Base-by-base conservation (phyloP, 2,329 filamentous ascomycete genomes). In the Colletotrichum graminicola region DNA sequence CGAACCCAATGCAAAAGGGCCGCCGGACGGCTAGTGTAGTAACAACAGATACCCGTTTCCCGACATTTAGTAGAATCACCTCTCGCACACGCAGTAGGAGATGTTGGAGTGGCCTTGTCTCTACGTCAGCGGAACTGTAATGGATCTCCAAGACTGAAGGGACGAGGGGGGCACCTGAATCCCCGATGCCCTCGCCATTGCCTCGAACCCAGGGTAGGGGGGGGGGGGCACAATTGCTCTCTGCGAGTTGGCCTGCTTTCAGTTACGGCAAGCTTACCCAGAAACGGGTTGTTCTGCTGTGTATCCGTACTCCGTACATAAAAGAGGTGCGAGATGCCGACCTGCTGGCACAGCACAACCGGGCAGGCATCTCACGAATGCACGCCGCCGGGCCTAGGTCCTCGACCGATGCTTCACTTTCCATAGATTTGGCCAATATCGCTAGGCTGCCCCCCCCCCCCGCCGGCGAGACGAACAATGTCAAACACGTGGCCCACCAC, bases 221-320 rank as follows among this genome's bases (percentile, higher is more conserved):
- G 29, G 29, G 4, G 29, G 29, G 29, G 29, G 29, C 34, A 41
- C 56, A 21, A 23, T 47, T 23, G 54, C 34, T 21, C 56, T 47
- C 51, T 45, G 52, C 49, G 62, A 64, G 23, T 26, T 62, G 52
- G 60, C 5, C 52, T 12, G 11, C 29, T 55, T 34, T 34, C 10
- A 10, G 29, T 21, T 34, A 32, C 21, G 52, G 29, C 8, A 7
- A 16, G 52, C 3, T 18, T 23, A 16, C 14, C 8, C 45, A 23
- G 45, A 21, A 23, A 16, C 10, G 5, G 16, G 26, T 3, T 55
- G 21, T 34, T 34, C 10, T 34, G 29, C 34, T 16, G 54, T 21
- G 21, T 39, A n/a, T n/a, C n/a, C n/a, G n/a, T n/a, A n/a, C n/a
- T n/a, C n/a, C n/a, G n/a, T n/a, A 56, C 54, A 36, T 23, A 5